Conservation (phyloP, 2,329 filamentous ascomycete genomes). For the Emmonsia crescens region DNA sequence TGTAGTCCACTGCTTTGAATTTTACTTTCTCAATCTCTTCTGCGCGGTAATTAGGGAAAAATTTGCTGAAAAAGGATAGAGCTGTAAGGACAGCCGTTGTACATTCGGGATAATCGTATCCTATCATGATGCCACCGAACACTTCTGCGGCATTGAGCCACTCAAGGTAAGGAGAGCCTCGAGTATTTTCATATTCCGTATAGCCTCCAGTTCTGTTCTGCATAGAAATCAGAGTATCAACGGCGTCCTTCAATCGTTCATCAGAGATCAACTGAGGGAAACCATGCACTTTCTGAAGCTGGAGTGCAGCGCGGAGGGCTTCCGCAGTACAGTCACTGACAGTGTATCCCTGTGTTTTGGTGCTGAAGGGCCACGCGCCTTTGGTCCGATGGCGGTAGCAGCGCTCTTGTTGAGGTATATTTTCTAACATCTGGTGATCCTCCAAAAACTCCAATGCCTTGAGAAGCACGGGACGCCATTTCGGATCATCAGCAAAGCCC, state of each 20-base stretch:
- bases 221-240: slow-evolving; percentile 84
- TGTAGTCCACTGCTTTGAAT: slow-evolving; percentile 64
- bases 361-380: slow-evolving; percentile 95
- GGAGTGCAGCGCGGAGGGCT: slow-evolving; percentile 73
- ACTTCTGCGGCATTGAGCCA: slow-evolving; percentile 91
- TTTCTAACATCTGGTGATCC: slow-evolving; percentile 77
- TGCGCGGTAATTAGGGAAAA: slow-evolving; percentile 70
- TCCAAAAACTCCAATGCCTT: slow-evolving; percentile 81
- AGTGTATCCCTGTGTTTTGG: slow-evolving; percentile 80
- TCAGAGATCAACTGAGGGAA: slow-evolving; percentile 67
- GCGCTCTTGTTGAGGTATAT: slow-evolving; percentile 62
- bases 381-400: slow-evolving; percentile 88
- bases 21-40: slow-evolving; percentile 67
- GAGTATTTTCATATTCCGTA: slow-evolving; percentile 76
- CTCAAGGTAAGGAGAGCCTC: slow-evolving; percentile 69
- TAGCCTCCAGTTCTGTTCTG: slow-evolving; percentile 81
- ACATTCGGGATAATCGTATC: slow-evolving; percentile 97
- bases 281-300: slow-evolving; percentile 66
- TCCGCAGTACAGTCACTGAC: slow-evolving; percentile 94
- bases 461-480: slow-evolving; percentile 71
- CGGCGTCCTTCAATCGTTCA: slow-evolving; percentile 69
- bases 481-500: slow-evolving; percentile 62
- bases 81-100: slow-evolving; percentile 90
- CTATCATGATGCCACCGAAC: slow-evolving; percentile 94
- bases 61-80: slow-evolving; percentile 66